Percentiles rank a stretch among this genome's conserved stretches.
Conservation (phyloP, 2,329 filamentous ascomycete genomes). For the Sporothrix euskadiensis region DNA sequence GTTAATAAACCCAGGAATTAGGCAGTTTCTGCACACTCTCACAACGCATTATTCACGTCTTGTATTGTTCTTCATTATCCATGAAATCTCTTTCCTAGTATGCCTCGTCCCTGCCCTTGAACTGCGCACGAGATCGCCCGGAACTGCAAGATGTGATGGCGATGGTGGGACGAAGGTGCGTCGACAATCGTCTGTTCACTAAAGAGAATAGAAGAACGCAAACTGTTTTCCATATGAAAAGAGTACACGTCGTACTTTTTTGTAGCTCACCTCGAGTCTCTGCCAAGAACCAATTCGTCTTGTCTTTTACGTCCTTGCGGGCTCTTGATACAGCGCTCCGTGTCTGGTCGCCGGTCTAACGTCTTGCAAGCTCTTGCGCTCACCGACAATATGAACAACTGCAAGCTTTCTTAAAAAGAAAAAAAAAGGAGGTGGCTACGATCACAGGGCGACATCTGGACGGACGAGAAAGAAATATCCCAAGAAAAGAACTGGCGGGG, state of each 20-base stretch:
- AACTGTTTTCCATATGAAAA: background rate
- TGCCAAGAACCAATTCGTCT: slow-evolving; percentile 22
- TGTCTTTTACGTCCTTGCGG: background rate
- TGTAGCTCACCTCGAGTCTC: background rate
- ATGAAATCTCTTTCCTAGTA: background rate
- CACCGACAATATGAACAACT: background rate
- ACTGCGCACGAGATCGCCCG: slow-evolving; percentile 13
- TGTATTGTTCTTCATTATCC: background rate
- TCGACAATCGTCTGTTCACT: background rate
- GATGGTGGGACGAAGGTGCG: background rate
- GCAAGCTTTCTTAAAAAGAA: background rate
- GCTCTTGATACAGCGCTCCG: slow-evolving; percentile 19
- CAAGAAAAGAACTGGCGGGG: background rate
- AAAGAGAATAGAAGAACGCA: background rate
- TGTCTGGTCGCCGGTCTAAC: slow-evolving; percentile 20
- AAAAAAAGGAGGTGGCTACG: background rate
- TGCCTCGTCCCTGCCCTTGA: background rate
- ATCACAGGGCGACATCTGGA: background rate
- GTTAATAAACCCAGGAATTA: background rate
- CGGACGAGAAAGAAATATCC: background rate
- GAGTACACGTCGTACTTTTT: background rate
- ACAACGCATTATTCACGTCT: background rate
- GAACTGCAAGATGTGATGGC: background rate
- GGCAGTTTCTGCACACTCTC: background rate
- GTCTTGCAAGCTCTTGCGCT: background rate